These are phyloP conservation scores for Ustilago shanxiensis DNA, from an alignment of 1,284 basidiomycete species.

Conservation along the genomic window DNA sequence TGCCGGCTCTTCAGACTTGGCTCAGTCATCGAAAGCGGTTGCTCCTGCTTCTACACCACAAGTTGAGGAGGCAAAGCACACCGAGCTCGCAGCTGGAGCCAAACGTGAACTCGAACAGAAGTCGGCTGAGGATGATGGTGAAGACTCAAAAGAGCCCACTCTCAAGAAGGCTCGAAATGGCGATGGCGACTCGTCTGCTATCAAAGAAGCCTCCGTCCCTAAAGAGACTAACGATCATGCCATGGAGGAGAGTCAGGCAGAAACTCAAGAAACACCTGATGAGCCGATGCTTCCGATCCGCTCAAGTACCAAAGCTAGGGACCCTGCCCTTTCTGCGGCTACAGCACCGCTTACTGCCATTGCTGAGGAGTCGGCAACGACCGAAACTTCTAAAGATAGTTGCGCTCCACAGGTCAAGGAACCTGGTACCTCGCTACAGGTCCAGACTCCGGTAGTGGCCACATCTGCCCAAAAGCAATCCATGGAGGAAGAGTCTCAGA, in stretches of 20 bases:
- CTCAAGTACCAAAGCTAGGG: background rate
- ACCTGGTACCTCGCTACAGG: background rate
- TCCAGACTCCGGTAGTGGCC: background rate
- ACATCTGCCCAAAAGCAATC: background rate
- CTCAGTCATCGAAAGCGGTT: background rate
- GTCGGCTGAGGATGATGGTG: background rate
- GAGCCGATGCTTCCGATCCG: constrained; percentile 31
- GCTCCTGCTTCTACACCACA: background rate
- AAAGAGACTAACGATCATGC: background rate
- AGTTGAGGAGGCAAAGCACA: background rate
- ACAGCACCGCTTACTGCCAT: background rate
- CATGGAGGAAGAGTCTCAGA: constrained; percentile 23
- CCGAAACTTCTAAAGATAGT: background rate
- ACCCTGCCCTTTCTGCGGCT: background rate
- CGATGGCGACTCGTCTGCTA: background rate
- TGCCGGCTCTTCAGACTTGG: background rate
- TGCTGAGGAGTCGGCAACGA: background rate
- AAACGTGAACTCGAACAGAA: constrained; percentile 16
- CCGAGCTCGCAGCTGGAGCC: background rate
- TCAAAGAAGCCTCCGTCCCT: background rate
- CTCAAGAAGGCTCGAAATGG: constrained; percentile 23
- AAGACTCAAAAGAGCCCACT: constrained; percentile 2
- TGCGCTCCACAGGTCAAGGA: background rate
- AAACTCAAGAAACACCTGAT: constrained; percentile 26
- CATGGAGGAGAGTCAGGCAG: background rate